phyloP scores from a whole-genome alignment of 2,329 filamentous ascomycete species.

The Corniculantispora saksenae region DNA sequence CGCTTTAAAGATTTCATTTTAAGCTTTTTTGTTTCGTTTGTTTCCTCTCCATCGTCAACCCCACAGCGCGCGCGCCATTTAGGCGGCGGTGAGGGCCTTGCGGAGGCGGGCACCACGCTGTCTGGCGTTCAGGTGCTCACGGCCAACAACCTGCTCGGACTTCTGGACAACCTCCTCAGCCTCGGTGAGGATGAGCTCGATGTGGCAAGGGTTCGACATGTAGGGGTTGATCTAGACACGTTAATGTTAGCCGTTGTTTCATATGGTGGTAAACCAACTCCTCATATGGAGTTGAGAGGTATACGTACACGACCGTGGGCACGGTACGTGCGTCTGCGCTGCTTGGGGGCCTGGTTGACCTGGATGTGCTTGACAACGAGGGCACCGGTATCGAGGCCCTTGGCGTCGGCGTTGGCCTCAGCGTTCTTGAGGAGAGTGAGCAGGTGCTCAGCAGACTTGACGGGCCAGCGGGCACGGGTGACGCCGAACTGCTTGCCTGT shows the following conservation, averaged over 20 bases:
- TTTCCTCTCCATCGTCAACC: slow-evolving; percentile 4
- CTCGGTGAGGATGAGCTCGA: slow-evolving; percentile 99
- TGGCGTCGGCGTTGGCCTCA: slow-evolving; percentile 94
- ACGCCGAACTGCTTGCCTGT: slow-evolving; percentile 99
- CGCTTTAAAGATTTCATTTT: slow-evolving; percentile 21
- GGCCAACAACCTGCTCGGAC: slow-evolving; percentile 76
- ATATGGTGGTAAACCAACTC: neutral
- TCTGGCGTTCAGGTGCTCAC: slow-evolving; percentile 77
- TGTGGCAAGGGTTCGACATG: slow-evolving; percentile 99
- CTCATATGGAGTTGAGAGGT: neutral
- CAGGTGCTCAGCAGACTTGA: slow-evolving; percentile 98
- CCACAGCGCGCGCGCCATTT: slow-evolving; percentile 34
- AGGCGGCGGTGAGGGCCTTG: slow-evolving; percentile 66
- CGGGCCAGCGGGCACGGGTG: slow-evolving; percentile 95
- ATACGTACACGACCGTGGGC: slow-evolving; percentile 97
- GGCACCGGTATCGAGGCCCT: slow-evolving; percentile 96
- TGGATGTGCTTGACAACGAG: slow-evolving; percentile 99
- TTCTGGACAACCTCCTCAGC: slow-evolving; percentile 95
- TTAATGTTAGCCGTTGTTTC: neutral
- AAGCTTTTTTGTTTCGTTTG: slow-evolving; percentile 17
- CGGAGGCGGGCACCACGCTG: slow-evolving; percentile 77
- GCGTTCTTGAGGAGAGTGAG: slow-evolving; percentile 97
- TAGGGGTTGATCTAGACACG: slow-evolving; percentile 90
- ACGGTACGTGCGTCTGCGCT: slow-evolving; percentile 98
- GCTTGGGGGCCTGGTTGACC: slow-evolving; percentile 99